Conservation (phyloP, 2,329 filamentous ascomycete species). For the Hirsutella rhossiliensis region DNA sequence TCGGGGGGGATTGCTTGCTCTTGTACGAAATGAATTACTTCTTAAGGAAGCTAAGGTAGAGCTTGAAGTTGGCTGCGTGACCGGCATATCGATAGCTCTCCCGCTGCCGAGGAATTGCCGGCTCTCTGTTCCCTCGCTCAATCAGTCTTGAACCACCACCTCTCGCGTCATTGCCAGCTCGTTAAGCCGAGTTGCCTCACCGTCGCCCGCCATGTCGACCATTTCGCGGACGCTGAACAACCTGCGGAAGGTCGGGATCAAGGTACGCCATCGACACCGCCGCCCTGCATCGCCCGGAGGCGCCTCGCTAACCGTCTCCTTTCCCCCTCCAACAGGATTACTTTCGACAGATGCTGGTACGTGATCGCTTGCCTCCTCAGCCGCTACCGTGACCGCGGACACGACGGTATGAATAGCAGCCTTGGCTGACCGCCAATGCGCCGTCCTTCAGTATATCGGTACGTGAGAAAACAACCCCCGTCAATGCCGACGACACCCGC, state of each 20-base stretch:
- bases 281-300: no score
- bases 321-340: slow-evolving; percentile 53
- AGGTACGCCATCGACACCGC: slow-evolving; percentile 42
- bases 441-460: not conserved
- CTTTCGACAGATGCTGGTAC: slow-evolving; percentile 85
- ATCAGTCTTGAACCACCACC: not conserved
- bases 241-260: slow-evolving; percentile 75
- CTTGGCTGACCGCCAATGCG: no score
- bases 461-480: not conserved
- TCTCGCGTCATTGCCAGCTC: not conserved
- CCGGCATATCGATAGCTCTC: not conserved
- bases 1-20: no score
- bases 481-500: not conserved
- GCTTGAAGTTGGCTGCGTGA: no score
- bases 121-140: not conserved
- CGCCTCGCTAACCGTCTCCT: no score
- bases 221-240: slow-evolving; percentile 77
- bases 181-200: slow-evolving; percentile 1
- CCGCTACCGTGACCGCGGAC: not conserved
- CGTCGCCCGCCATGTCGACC: slow-evolving; percentile 69
- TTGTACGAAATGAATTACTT: no score
- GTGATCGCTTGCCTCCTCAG: slow-evolving; percentile 23
- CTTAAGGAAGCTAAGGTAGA: no score
- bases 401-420: no score
- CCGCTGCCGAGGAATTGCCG: slow-evolving; percentile 19